Conservation (phyloP, 2,329 filamentous ascomycete genomes). For the Penicillium palitans region DNA sequence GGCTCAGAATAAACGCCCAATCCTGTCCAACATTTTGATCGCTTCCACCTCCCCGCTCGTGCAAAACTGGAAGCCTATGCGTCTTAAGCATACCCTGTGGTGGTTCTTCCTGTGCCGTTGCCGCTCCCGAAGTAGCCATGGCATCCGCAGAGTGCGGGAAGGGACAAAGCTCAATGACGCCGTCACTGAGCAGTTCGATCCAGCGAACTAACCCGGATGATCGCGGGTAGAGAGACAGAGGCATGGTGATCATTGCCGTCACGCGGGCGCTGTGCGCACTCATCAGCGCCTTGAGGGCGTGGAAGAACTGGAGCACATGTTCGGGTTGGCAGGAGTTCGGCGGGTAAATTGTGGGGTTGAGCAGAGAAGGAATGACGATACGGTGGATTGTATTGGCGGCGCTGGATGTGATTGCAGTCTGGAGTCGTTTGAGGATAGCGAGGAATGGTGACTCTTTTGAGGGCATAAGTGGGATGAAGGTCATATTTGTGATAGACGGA, state of each 20-base stretch:
- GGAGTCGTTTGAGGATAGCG: conserved; percentile 62
- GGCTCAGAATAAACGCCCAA: conserved; percentile 84
- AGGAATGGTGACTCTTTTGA: conserved; percentile 58
- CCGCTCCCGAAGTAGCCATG: conserved; percentile 53
- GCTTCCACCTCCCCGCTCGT: conserved; percentile 83
- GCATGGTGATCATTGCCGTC: conserved; percentile 73
- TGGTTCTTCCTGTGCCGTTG: conserved; percentile 66
- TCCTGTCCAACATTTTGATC: conserved; percentile 73
- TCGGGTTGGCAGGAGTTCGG: conserved; percentile 68
- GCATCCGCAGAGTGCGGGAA: conserved; percentile 63
- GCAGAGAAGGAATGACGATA: conserved; percentile 77
- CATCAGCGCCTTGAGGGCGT: conserved; percentile 72
- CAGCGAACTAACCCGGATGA: conserved; percentile 74
- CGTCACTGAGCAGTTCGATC: conserved; percentile 82
- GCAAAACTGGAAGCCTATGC: conserved; percentile 78
- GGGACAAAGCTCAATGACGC: conserved; percentile 78
- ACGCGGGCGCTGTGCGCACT: conserved; percentile 65
- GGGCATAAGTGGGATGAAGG: conserved; percentile 52
- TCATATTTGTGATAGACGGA: conserved; percentile 53
- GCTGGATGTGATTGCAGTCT: conserved; percentile 57
- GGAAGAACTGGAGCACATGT: conserved; percentile 76
- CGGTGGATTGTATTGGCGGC: conserved; percentile 69
- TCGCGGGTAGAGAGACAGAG: conserved; percentile 76
- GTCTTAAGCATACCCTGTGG: conserved; percentile 84
- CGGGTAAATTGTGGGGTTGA: conserved; percentile 83